A percentile compares a stretch with the other conserved stretches of the same genome.
phyloP scores from a whole-genome alignment of 495 filamentous ascomycete genomes.

The Annulohypoxylon stygium region DNA sequence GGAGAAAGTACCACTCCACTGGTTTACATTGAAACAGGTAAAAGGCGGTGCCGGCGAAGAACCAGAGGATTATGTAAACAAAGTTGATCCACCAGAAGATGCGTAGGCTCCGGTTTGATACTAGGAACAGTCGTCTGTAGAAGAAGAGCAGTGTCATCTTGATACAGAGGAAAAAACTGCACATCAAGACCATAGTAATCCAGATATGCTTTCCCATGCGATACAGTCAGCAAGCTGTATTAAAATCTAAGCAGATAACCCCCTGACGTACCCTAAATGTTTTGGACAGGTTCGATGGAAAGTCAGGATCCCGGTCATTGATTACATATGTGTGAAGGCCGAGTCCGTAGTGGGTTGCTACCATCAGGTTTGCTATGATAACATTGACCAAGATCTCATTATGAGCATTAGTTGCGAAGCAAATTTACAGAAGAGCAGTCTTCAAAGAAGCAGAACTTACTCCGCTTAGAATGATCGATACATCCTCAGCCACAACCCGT shows the following conservation, averaged over 20 bases:
- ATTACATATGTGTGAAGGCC: constrained; percentile 50
- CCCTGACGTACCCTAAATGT: constrained; percentile 41
- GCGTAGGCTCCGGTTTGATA: constrained; percentile 43
- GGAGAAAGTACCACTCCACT: constrained; percentile 50
- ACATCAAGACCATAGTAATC: constrained; percentile 50
- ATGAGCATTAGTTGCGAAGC: constrained; percentile 13
- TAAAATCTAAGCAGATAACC: not conserved
- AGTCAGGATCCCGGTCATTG: constrained; percentile 43
- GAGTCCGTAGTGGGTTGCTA: constrained; percentile 51
- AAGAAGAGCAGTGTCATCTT: constrained; percentile 53
- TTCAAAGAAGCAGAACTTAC: constrained; percentile 30
- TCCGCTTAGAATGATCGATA: constrained; percentile 43
- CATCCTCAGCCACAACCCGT: constrained; percentile 38
- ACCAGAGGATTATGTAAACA: constrained; percentile 52
- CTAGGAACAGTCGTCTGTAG: constrained; percentile 50
- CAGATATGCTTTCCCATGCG: constrained; percentile 42
- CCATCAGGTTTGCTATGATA: constrained; percentile 47
- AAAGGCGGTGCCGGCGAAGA: constrained; percentile 47
- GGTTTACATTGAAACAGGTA: constrained; percentile 54
- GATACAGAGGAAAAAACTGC: constrained; percentile 44
- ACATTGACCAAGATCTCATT: constrained; percentile 47
- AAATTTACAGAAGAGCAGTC: not conserved
- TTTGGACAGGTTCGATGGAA: constrained; percentile 44
- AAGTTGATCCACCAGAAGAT: constrained; percentile 54
- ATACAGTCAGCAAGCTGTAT: constrained; percentile 17